A percentile compares a stretch with the other conserved stretches of the same genome.
Evolutionary conservation across 768 basidiomycete species (phyloP).

Genomic region (Goffeauzyma gilvescens): DNA sequence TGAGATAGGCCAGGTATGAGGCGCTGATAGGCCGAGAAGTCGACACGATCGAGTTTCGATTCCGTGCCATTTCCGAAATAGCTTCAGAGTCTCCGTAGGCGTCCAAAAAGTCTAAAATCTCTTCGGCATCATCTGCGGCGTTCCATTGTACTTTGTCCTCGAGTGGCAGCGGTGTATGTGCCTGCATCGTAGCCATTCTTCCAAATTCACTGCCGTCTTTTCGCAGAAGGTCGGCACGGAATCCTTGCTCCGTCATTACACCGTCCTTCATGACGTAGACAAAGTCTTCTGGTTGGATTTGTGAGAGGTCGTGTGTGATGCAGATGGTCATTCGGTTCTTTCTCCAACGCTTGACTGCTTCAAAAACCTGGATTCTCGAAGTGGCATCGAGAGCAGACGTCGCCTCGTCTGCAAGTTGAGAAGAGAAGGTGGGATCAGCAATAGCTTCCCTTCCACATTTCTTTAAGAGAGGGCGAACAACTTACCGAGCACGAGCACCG

Average conservation of each 20-base stretch:
- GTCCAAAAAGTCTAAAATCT: constrained; percentile 39
- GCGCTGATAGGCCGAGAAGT: neutral
- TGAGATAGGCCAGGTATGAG: constrained; percentile 14
- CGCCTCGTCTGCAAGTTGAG: constrained; percentile 34
- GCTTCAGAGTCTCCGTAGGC: no score
- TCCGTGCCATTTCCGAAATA: no score
- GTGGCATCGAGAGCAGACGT: constrained; percentile 55
- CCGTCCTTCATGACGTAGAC: constrained; percentile 81
- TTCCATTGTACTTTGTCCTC: constrained; percentile 28
- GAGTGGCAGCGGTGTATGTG: constrained; percentile 31
- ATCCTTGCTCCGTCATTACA: constrained; percentile 67
- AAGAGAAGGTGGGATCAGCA: neutral
- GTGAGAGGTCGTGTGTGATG: constrained; percentile 86
- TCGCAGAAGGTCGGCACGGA: constrained; percentile 53
- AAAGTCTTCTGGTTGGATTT: constrained; percentile 57
- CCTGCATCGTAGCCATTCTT: constrained; percentile 46
- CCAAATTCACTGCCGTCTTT: constrained; percentile 47
- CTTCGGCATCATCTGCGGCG: constrained; percentile 34
- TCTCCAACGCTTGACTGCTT: constrained; percentile 46
- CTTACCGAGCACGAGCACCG: constrained; percentile 75
- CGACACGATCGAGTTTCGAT: neutral
- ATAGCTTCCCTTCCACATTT: no score
- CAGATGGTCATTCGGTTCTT: constrained; percentile 68
- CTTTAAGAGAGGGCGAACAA: constrained; percentile 14
- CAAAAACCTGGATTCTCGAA: constrained; percentile 66